Percentiles rank a stretch among this genome's conserved stretches.
phyloP scores from a whole-genome alignment of 352 stramenopile species.

The Globisporangium irregulare region DNA sequence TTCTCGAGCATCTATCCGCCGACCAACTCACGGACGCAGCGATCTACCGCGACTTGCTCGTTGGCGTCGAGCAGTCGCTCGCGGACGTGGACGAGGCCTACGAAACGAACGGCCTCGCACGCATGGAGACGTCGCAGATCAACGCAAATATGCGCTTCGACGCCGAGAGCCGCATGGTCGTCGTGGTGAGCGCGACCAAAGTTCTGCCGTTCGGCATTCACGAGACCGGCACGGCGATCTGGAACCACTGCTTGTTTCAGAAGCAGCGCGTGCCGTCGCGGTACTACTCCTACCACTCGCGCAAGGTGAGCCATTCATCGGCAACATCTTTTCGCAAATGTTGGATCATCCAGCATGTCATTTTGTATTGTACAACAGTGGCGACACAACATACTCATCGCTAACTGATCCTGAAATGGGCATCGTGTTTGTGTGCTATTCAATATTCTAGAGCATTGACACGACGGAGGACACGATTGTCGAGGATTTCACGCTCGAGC shows the following conservation, averaged over 20 bases:
- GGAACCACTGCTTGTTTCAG: constrained; percentile 31
- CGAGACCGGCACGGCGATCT: constrained; percentile 30
- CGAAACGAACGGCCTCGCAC: constrained; percentile 18
- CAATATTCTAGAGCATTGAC: constrained; percentile 1
- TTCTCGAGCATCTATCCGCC: neutral
- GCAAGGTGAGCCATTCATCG: constrained; percentile 10
- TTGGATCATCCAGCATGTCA: neutral
- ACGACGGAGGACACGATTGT: constrained; percentile 5
- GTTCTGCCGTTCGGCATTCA: constrained; percentile 31
- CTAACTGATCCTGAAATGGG: neutral
- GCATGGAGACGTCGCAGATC: constrained; percentile 23
- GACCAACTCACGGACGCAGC: neutral
- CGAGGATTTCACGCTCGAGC: constrained; percentile 19
- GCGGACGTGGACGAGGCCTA: constrained; percentile 26
- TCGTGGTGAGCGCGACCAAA: constrained; percentile 33
- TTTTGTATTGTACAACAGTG: too few relatives aligned
- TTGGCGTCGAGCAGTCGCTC: constrained; percentile 22
- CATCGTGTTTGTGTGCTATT: neutral
- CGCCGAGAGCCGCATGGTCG: constrained; percentile 9
- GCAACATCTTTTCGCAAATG: neutral
- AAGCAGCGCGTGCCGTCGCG: constrained; percentile 24
- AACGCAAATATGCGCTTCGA: constrained; percentile 25
- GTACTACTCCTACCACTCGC: constrained; percentile 33
- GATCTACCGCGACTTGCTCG: constrained; percentile 22
- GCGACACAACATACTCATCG: neutral